Evolutionary conservation across 805 yeast genomes (phyloP).

Genomic region (Blastobotrys muscicola): DNA sequence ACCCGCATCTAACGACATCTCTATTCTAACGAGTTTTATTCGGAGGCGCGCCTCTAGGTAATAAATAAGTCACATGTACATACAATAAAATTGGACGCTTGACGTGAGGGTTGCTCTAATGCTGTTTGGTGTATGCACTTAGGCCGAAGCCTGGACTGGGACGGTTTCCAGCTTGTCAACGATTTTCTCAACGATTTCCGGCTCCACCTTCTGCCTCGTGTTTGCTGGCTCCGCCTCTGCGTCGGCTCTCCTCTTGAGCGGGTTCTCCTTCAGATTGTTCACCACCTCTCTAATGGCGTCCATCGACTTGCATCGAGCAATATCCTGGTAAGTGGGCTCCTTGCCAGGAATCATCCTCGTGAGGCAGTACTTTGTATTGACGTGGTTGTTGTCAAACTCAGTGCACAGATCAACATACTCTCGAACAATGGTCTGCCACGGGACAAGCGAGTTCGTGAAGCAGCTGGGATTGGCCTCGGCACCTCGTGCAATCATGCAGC

Average conservation of each 20-base stretch:
- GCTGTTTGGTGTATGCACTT: too few relatives aligned
- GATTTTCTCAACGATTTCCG: too few relatives aligned
- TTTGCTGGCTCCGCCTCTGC: neutral
- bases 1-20: too few relatives aligned
- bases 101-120: too few relatives aligned
- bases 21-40: too few relatives aligned
- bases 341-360: constrained; percentile 74
- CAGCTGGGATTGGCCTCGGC: constrained; percentile 85
- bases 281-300: constrained; percentile 6
- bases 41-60: too few relatives aligned
- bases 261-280: neutral
- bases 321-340: constrained; percentile 44
- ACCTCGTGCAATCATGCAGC: constrained; percentile 88
- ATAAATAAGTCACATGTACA: too few relatives aligned
- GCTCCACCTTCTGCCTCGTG: neutral
- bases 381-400: constrained; percentile 48
- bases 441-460: constrained; percentile 37
- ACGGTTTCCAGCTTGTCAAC: too few relatives aligned
- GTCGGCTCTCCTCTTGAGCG: neutral
- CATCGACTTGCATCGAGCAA: constrained; percentile 47
- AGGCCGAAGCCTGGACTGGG: too few relatives aligned
- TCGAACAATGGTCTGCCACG: constrained; percentile 46
- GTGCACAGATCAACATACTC: constrained; percentile 50
- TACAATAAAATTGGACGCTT: too few relatives aligned
- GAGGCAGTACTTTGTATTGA: constrained; percentile 76